Evolutionary conservation across 257 asterid species (phyloP), one percentile per base, ranked within the genome.

Genomic region (Capsicum pubescens): DNA sequence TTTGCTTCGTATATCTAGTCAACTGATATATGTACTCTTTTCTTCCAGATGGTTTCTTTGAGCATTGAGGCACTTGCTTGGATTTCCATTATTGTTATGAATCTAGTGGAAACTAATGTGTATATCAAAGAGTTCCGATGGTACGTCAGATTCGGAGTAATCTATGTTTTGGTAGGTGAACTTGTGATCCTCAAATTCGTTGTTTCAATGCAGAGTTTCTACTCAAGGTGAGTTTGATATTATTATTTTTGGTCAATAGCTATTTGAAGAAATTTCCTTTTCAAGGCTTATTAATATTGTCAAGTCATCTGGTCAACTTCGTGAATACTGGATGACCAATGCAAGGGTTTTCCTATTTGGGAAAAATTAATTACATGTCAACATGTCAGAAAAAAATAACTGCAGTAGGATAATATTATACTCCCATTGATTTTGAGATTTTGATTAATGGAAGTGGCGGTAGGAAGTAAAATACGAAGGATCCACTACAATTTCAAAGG

Each of bases 111-210:
- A 89, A 91, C 95, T 72, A 92, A 89, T 84, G 85, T 90, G 82
- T 95, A 95, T 74, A 90, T 95, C 87, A 84, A 86, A 82, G 95
- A 95, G 87, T 87, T 93, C 88, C 89, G 97, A 82, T 95, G 99
- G 99, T 93, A 88, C 87, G 91, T 93, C 85, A 91, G 98, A 88
- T 93, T 93, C 42, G 98, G 93, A 80, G 44, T 92, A 39, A 60
- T 94, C 35, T 94, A 94, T 90, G 91, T 89, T 46, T 86, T 92
- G 82, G 94, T 92, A 10, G 95, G 92, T 86, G 97, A 94, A 86
- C 95, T 91, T 71, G 99, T 95, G 76, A 72, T 93, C 87, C 87
- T 90, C 81, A 91, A 86, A 86, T 88, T 90, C 32, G 76, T 92
- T 80, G 63, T 93, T 86, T 85, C 94, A 6, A 91, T 91, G 82